Evolutionary conservation across 228 moss, liverwort and hornwort genomes (phyloP).

Genomic region (Sphagnum fallax): DNA sequence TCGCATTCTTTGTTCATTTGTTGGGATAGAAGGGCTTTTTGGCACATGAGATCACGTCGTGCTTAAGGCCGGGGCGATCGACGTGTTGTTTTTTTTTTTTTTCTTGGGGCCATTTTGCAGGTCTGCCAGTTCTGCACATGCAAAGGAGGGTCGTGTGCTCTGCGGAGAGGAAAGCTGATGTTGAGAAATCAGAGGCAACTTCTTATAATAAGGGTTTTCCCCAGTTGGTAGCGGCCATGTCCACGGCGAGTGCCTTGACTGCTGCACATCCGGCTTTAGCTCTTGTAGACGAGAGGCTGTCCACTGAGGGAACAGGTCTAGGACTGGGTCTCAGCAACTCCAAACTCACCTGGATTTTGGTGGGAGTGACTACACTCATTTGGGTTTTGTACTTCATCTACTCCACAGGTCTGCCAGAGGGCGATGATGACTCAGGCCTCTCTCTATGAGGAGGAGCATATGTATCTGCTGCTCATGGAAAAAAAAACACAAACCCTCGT

Average conservation of each 20-base stretch:
- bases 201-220: slow-evolving; percentile 12
- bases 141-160: slow-evolving; percentile 47
- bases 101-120: slow-evolving; percentile 12
- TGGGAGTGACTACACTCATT: slow-evolving; percentile 45
- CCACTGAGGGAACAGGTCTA: slow-evolving; percentile 47
- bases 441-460: slow-evolving; percentile 4
- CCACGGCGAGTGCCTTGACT: slow-evolving; percentile 23
- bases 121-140: slow-evolving; percentile 34
- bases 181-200: slow-evolving; percentile 16
- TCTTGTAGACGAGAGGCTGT: slow-evolving; percentile 28
- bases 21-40: neutral
- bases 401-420: slow-evolving; percentile 44
- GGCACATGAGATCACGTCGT: neutral
- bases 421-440: slow-evolving; percentile 62
- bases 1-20: neutral
- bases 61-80: neutral
- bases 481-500: too few species aligned
- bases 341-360: slow-evolving; percentile 43
- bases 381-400: slow-evolving; percentile 64
- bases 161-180: slow-evolving; percentile 32
- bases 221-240: slow-evolving; percentile 39
- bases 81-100: neutral
- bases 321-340: slow-evolving; percentile 59
- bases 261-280: slow-evolving; percentile 41
- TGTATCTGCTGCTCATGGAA: too few species aligned